These are phyloP conservation scores for Aspergillus incahuasiensis DNA, from an alignment of 495 filamentous ascomycete genomes.

Conservation along the genomic window DNA sequence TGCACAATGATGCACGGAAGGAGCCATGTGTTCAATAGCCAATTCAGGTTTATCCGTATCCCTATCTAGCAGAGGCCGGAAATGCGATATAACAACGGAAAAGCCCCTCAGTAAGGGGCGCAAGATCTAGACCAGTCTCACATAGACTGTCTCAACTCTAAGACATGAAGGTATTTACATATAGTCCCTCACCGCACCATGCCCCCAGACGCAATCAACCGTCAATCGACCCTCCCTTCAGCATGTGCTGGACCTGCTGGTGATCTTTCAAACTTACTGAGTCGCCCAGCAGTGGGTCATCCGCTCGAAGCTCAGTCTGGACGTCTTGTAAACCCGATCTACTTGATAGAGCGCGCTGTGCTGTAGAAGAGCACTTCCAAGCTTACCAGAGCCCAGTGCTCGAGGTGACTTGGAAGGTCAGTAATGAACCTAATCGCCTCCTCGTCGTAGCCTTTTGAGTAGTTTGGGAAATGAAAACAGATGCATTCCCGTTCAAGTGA, in stretches of 20 bases:
- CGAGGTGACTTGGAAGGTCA: too few species aligned
- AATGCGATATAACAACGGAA: not conserved
- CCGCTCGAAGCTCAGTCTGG: not conserved
- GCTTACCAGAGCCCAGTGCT: too few species aligned
- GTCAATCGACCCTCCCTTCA: not conserved
- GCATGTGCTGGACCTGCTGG: not conserved
- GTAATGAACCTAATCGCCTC: too few species aligned
- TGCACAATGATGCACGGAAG: not conserved
- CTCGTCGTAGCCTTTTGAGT: too few species aligned
- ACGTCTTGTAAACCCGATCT: not conserved
- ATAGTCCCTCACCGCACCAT: not conserved
- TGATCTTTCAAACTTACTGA: not conserved
- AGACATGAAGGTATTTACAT: not conserved
- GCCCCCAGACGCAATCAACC: not conserved
- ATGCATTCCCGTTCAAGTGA: slow-evolving; percentile 20
- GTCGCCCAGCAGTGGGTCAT: not conserved
- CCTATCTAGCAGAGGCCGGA: not conserved
- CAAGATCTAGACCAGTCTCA: not conserved
- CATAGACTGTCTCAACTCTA: not conserved
- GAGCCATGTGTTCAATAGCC: not conserved
- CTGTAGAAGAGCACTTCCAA: not conserved
- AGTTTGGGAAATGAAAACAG: not conserved
- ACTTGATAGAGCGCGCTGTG: not conserved
- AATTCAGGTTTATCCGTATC: not conserved
- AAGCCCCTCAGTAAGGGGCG: not conserved